phyloP scores from a whole-genome alignment of 202 grass and related monocot species.

The Panicum hallii region DNA sequence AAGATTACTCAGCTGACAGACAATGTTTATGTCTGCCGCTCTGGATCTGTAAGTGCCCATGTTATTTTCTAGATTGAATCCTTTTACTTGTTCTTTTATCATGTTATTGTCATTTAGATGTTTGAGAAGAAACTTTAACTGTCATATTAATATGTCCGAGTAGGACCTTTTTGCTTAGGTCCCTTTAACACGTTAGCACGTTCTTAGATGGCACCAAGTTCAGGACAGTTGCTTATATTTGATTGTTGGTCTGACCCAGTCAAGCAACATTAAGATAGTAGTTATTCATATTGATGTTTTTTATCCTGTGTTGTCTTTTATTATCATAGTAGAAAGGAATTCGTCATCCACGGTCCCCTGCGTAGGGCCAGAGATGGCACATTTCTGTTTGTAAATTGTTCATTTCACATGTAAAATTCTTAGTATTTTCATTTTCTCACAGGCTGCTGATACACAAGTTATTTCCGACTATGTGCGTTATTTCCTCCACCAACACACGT shows the following conservation, averaged over 20 bases:
- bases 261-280: not conserved
- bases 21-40: constrained; percentile 86
- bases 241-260: not conserved
- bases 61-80: not conserved
- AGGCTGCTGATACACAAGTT: constrained; percentile 93
- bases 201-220: not conserved
- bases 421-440: constrained; percentile 37
- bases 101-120: not conserved
- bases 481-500: constrained; percentile 97
- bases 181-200: not conserved
- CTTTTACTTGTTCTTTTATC: not conserved
- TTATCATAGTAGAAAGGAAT: not conserved
- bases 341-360: not conserved
- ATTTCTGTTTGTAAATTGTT: constrained; percentile 10
- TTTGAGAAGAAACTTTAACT: not conserved
- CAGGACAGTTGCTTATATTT: not conserved
- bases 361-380: not conserved
- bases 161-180: not conserved
- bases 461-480: constrained; percentile 94
- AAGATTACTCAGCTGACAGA: constrained; percentile 91
- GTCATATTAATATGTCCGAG: not conserved
- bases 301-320: not conserved
- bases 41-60: constrained; percentile 78
- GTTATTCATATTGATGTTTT: not conserved
- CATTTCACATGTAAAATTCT: constrained; percentile 7